Conservation (phyloP, 306 rosid genomes). For the Leucaena leucocephala region DNA sequence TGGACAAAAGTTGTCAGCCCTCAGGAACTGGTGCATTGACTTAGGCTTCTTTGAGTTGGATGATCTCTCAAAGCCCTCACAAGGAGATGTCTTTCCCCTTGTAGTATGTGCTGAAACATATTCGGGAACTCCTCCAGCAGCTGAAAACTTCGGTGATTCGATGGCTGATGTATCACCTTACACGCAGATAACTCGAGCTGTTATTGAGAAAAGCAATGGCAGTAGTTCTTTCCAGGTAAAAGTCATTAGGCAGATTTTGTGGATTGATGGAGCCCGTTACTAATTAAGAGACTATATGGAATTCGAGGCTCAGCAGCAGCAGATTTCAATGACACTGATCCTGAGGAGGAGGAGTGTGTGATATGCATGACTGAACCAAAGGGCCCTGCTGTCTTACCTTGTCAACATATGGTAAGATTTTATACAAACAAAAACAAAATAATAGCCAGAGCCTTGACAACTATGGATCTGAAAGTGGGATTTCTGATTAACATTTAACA, state of each 20-base stretch:
- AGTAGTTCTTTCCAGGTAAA: conserved; percentile 62
- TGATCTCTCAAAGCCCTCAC: conserved; percentile 87
- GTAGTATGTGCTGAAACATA: conserved; percentile 78
- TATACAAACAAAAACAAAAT: neutral
- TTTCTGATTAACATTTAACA: conserved; percentile 21
- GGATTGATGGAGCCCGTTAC: conserved; percentile 80
- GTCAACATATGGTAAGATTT: conserved; percentile 86
- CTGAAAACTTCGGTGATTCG: conserved; percentile 46
- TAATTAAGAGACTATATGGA: conserved; percentile 87
- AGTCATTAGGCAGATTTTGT: conserved; percentile 74
- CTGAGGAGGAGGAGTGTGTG: conserved; percentile 78
- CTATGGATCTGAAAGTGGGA: neutral
- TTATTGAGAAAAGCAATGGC: conserved; percentile 60
- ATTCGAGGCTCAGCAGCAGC: conserved; percentile 63
- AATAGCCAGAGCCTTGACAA: neutral
- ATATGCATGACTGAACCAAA: conserved; percentile 94
- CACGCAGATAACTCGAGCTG: conserved; percentile 83
- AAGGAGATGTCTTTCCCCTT: conserved; percentile 72
- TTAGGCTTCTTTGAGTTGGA: conserved; percentile 85
- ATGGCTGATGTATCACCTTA: conserved; percentile 48
- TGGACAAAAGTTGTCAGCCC: conserved; percentile 76
- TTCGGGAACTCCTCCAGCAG: conserved; percentile 42
- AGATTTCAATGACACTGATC: conserved; percentile 63
- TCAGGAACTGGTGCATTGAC: conserved; percentile 82
- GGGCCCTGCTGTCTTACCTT: conserved; percentile 83